Base-by-base conservation (phyloP, 257 asterid species). In the Lithospermum erythrorhizon region DNA sequence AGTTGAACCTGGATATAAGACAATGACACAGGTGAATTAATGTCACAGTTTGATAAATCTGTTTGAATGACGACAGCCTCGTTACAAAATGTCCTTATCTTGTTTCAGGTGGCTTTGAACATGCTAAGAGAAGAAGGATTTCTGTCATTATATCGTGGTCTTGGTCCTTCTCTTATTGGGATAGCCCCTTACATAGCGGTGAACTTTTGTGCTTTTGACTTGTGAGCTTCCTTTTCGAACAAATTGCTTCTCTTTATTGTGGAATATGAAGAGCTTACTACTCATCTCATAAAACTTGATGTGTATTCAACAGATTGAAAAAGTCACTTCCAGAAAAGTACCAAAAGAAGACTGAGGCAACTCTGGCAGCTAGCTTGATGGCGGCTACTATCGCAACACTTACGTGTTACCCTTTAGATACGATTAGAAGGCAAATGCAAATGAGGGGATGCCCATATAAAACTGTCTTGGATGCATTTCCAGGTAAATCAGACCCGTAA, bases 131-230 rank as follows among this genome's bases (percentile, higher is more conserved):
- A 88, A 77, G 98, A 91, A 83, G 97, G 97, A 65, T 57, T 82
- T 59, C 80, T 80, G 45, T 88, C 97, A 23, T 88, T 91, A 61
- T 88, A 86, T 75, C 84, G 76, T 59, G 98, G 98, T 71, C 82
- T 91, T 58, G 97, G 98, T 62, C 95, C 98, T 70, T 81, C 97
- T 58, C 94, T 91, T 69, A 86, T 91, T 68, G 95, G 97, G 72
- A 88, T 91, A 51, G 97, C 97, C 10, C 97, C 95, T 67, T 91
- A 88, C 41, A 86, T 88, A 64, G 98, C 96, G 19, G 94, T 91
- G 69, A 91, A 88, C 72, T 88, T 91, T 79, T 91, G 98, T 54
- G 94, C 89, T 73, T 91, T 91, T 76, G 95, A 91, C 89, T 79
- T 91, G 97, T 91, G 83, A 91, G 98, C 74, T 70, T 76, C 60